Evolutionary conservation across 1,139 yeast species (phyloP), one percentile per base, ranked within the genome.

Genomic region (Kluyveromyces sp.): DNA sequence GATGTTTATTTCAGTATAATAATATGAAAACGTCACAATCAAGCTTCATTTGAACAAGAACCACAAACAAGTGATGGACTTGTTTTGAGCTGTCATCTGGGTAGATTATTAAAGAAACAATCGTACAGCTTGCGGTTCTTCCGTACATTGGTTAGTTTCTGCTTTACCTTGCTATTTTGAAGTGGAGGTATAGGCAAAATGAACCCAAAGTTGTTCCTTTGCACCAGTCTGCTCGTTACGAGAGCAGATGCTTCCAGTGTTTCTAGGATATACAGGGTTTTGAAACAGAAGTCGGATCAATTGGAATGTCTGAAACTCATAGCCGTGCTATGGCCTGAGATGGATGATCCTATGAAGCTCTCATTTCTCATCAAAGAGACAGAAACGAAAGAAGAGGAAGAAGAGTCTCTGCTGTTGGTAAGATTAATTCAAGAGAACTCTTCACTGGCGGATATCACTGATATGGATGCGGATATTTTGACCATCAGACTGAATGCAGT

Each of bases 321-420:
- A 9, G 51, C 57, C 36, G 56, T 57, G 4, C 43, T 61, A 11
- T 60, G 63, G 62, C 65, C 65, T 18, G 66, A 60, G 45, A 38
- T 55, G 17, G 56, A 51, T 26, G 56, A 56, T 38, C 63, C 64
- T 9, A 25, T 31, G 4, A 35, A 44, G 3, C 41, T 61, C 33
- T 28, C 36, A 11, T 56, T 53, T 36, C 38, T 60, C 7, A 48
- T 53, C 30, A 43, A 48, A 1, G 30, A 8, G 6, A 15, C 33
- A 3, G 36, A 33, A 18, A 15, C 7, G 4, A 17, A 33, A 9
- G 29, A 9, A 13, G 15, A 4, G 33, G 33, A 16, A n/a, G 20
- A n/a, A 18, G 30, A 12, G 46, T 28, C 49, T 3, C 50, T 46
- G n/a, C 31, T 56, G 3, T 26, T 57, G 1, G 46, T 56, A 9